Evolutionary conservation across 2,329 filamentous ascomycete species (phyloP), one percentile per base, ranked within the genome.

Genomic region (Grosmannia huntii): DNA sequence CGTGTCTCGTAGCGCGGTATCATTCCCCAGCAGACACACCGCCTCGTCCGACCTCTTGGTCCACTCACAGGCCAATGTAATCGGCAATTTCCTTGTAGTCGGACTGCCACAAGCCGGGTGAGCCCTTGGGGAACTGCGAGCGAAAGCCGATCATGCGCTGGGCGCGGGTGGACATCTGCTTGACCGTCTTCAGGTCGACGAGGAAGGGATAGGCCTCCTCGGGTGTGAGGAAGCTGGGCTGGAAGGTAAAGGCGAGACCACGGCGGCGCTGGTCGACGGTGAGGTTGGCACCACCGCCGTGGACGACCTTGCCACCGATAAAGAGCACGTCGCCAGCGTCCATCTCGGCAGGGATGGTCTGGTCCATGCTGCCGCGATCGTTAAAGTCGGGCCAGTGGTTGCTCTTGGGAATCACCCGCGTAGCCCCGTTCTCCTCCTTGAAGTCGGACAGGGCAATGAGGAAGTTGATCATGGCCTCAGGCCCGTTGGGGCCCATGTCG

Each of bases 221-320:
- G n/a, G 65, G 66, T 14, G 66, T 67, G 2, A 67, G 62, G 57
- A 65, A 68, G 11, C 62, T 65, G 53, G 62, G 63, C 57, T 65
- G 64, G 56, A 67, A 66, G 12, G 65, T 63, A 10, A 67, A 58
- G 14, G 64, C 61, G 10, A 66, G 62, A n/a, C 60, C 64, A 50
- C 44, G 61, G 55, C 57, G 68, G 21, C 23, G 44, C 36, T 55
- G 5, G 19, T 58, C 44, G 3, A 9, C 25, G 1, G 57, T 69
- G 38, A n/a, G 57, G 59, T 69, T 69, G 11, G 60, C 65, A n/a
- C 68, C 68, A 10, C 65, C 65, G 7, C 67, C 67, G 55, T 70
- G 68, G 21, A 69, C 65, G 5, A 69, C 65, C 64, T 69, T 70
- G 36, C 68, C 67, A 28, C 59, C 64, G 46, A 70, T 66, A 57